These are phyloP conservation scores for Syzygium aqueum DNA, from an alignment of 345 rosid genomes.

Conservation along the genomic window DNA sequence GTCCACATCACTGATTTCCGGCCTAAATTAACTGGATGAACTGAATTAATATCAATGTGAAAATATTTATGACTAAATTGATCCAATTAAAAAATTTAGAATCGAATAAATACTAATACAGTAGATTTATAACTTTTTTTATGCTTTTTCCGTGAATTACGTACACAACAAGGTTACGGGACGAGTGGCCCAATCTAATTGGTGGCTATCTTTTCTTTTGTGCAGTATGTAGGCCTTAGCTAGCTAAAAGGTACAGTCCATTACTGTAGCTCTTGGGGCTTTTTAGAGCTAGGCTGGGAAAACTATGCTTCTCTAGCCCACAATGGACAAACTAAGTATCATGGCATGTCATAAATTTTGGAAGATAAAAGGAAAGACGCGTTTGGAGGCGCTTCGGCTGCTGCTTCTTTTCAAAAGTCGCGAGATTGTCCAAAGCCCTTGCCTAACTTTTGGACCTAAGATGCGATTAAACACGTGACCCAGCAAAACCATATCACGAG, in stretches of 20 bases:
- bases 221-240: neutral
- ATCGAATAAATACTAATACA: no score
- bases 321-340: neutral
- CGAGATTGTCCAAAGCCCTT: neutral
- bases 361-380: neutral
- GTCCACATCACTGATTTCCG: no score
- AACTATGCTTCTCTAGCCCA: neutral
- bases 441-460: neutral
- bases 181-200: neutral
- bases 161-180: neutral
- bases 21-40: no score
- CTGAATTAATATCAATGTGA: no score
- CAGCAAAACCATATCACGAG: neutral
- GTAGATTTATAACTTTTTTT: no score
- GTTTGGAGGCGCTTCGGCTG: neutral
- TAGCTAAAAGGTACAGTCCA: neutral
- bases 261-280: neutral
- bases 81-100: no score
- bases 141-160: no score
- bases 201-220: neutral
- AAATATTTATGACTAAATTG: no score
- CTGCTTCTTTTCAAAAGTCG: neutral
- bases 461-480: neutral
- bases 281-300: neutral
- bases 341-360: neutral